Conservation (phyloP, 495 filamentous ascomycete species). For the Penicillium riverlandense region DNA sequence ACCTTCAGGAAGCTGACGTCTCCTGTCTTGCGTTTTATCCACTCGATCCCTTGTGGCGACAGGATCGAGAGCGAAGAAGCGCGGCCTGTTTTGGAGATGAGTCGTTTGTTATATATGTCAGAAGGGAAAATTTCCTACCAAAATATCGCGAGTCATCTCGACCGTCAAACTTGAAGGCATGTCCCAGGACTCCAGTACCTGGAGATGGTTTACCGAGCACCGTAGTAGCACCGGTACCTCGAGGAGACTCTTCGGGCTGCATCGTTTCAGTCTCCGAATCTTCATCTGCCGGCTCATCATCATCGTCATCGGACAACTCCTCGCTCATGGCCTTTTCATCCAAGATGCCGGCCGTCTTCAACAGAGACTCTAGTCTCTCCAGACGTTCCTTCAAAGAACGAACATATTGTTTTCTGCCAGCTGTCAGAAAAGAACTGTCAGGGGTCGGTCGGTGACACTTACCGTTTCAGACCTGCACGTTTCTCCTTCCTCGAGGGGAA, state of each 20-base stretch:
- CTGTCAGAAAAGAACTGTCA: too few relatives aligned
- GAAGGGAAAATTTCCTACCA: conserved; percentile 45
- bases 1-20: conserved; percentile 81
- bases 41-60: conserved; percentile 90
- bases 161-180: conserved; percentile 57
- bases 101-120: not conserved
- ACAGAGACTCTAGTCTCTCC: conserved; percentile 75
- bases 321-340: conserved; percentile 69
- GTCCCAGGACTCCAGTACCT: conserved; percentile 39
- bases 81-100: conserved; percentile 53
- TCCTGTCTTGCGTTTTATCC: conserved; percentile 94
- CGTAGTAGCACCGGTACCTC: too few relatives aligned
- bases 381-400: conserved; percentile 85
- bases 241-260: not conserved
- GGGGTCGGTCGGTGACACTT: conserved; percentile 1
- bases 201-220: conserved; percentile 4
- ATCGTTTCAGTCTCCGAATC: conserved; percentile 49
- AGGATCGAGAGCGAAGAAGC: conserved; percentile 92
- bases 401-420: conserved; percentile 79
- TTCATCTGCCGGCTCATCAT: conserved; percentile 50
- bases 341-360: conserved; percentile 76
- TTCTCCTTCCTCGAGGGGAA: conserved; percentile 90
- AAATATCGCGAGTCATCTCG: conserved; percentile 87
- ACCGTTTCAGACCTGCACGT: conserved; percentile 84
- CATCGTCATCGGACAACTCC: conserved; percentile 43